Conservation (phyloP, 2,329 filamentous ascomycete genomes). For the Dothidotthia symphoricarpi region DNA sequence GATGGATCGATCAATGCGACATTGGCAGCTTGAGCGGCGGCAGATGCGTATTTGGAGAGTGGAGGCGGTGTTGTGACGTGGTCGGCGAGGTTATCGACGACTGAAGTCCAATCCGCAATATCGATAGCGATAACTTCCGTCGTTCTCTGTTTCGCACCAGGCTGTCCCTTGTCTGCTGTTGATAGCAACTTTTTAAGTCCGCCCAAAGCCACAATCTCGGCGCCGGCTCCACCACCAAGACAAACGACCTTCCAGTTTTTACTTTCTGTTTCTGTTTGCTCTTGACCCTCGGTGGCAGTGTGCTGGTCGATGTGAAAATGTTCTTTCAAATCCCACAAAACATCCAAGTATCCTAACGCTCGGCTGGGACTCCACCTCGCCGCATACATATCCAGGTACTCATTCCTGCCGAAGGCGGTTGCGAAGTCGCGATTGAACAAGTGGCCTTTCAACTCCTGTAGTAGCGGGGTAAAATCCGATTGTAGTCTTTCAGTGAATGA, state of each 20-base stretch:
- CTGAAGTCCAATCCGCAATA: slow-evolving; percentile 71
- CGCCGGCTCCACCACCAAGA: slow-evolving; percentile 65
- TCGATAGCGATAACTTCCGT: slow-evolving; percentile 67
- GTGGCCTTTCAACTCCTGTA: slow-evolving; percentile 83
- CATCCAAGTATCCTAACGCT: slow-evolving; percentile 75
- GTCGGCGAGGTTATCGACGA: slow-evolving; percentile 59
- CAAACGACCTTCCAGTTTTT: slow-evolving; percentile 50
- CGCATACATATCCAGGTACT: slow-evolving; percentile 78
- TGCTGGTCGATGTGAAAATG: slow-evolving; percentile 7
- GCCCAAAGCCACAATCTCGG: slow-evolving; percentile 64
- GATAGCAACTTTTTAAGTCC: slow-evolving; percentile 49
- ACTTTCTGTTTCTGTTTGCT: too few relatives aligned
- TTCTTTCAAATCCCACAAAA: slow-evolving; percentile 47
- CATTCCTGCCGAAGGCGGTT: slow-evolving; percentile 69
- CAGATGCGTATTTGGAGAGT: slow-evolving; percentile 50
- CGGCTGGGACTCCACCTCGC: slow-evolving; percentile 87
- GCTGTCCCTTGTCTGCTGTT: slow-evolving; percentile 1
- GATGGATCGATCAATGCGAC: slow-evolving; percentile 34
- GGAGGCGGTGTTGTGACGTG: slow-evolving; percentile 54
- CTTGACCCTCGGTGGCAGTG: not conserved
- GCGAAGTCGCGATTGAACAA: slow-evolving; percentile 84
- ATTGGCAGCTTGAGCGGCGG: slow-evolving; percentile 45
- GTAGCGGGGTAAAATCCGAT: slow-evolving; percentile 53
- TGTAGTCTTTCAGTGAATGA: slow-evolving; percentile 53
- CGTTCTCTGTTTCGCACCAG: not conserved